phyloP scores from a whole-genome alignment of 441 rosid genomes.

The Hura crepitans region DNA sequence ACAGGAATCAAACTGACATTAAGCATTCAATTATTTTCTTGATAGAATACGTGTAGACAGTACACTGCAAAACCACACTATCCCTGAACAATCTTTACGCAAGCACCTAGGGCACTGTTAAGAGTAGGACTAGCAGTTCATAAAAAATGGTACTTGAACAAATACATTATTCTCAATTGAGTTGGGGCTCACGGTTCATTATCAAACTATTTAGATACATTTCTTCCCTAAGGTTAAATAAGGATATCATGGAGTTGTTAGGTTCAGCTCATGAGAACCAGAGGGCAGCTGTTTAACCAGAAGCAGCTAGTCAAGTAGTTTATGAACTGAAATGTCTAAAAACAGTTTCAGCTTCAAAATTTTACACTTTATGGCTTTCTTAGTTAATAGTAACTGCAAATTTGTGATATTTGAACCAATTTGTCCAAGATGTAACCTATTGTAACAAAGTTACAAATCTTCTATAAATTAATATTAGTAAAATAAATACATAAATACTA shows the following conservation, averaged over 20 bases:
- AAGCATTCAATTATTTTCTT: neutral
- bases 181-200: neutral
- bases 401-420: too few species aligned
- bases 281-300: neutral
- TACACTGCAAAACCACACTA: neutral
- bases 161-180: neutral
- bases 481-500: too few species aligned
- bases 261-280: neutral
- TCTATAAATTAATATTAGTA: too few species aligned
- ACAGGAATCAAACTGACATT: neutral
- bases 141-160: neutral
- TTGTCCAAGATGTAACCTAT: too few species aligned
- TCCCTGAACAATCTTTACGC: neutral
- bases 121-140: neutral
- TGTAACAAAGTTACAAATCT: too few species aligned
- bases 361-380: too few species aligned
- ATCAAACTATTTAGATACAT: neutral
- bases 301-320: neutral
- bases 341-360: too few species aligned
- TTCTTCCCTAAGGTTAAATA: neutral
- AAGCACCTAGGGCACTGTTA: too few species aligned
- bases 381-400: too few species aligned
- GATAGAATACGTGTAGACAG: neutral
- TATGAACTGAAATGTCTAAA: too few species aligned
- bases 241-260: neutral